Percentiles rank a stretch among this genome's conserved stretches.
These are phyloP conservation scores for Penicillium diatomitis DNA, from an alignment of 495 filamentous ascomycete species.

Conservation along the genomic window DNA sequence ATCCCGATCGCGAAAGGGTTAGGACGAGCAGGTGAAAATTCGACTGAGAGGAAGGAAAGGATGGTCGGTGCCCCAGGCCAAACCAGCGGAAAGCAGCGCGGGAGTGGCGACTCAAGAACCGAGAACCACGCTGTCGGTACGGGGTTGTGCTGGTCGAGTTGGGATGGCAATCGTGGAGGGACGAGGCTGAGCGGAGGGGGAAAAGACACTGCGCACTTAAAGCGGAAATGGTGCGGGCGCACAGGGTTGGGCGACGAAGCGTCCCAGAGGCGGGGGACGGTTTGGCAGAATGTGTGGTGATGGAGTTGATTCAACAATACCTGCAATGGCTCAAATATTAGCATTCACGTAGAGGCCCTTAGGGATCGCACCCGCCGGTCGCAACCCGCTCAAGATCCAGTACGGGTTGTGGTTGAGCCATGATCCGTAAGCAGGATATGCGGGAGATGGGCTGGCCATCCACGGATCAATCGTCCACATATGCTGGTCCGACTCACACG, in stretches of 20 bases:
- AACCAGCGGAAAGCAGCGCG: conserved; percentile 6
- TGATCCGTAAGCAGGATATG: conserved; percentile 22
- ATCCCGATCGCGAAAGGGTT: neutral
- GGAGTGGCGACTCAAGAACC: conserved; percentile 6
- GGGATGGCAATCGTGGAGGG: no score
- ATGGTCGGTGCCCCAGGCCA: neutral
- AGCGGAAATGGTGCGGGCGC: no score
- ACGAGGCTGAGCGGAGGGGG: neutral
- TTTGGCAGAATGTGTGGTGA: no score
- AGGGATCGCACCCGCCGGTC: neutral
- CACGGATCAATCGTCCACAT: conserved; percentile 27
- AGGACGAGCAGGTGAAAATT: neutral
- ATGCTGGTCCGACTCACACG: conserved; percentile 8
- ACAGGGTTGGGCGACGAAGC: no score
- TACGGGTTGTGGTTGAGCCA: conserved; percentile 22
- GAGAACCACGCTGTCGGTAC: conserved; percentile 1
- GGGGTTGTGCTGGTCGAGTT: neutral
- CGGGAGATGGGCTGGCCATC: conserved; percentile 32
- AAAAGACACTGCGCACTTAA: neutral
- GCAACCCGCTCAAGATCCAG: conserved; percentile 4
- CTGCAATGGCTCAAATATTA: no score
- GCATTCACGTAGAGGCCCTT: no score
- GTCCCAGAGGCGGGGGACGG: no score
- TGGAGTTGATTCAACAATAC: no score
- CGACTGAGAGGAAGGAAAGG: neutral